Evolutionary conservation across 2,329 filamentous ascomycete genomes (phyloP).

Genomic region (Aspergillus fijiensis): DNA sequence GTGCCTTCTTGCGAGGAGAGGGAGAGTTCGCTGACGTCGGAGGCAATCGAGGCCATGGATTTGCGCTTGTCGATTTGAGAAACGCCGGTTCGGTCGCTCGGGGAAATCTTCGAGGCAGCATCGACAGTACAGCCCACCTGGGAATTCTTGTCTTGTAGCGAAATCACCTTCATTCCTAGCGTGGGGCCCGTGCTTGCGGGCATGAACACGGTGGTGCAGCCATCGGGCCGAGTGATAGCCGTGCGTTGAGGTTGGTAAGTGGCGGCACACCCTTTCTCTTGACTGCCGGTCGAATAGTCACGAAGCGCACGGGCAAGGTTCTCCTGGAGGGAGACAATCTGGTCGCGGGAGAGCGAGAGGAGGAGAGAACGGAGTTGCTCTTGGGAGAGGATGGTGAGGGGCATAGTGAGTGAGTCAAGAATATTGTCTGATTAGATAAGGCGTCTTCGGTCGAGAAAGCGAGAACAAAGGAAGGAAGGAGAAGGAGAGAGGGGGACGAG

Average conservation of each 20-base stretch:
- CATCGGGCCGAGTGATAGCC: slow-evolving; percentile 60
- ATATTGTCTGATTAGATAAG: neutral
- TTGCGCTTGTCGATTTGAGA: slow-evolving; percentile 22
- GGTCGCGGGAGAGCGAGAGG: slow-evolving; percentile 55
- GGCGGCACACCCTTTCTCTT: slow-evolving; percentile 58
- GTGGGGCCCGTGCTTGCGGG: slow-evolving; percentile 61
- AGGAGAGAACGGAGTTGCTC: slow-evolving; percentile 57
- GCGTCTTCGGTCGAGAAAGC: neutral
- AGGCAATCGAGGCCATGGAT: slow-evolving; percentile 37
- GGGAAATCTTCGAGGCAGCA: slow-evolving; percentile 24
- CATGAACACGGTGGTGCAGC: slow-evolving; percentile 66
- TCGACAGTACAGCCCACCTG: slow-evolving; percentile 34
- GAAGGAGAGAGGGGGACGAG: neutral
- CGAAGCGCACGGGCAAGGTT: slow-evolving; percentile 61
- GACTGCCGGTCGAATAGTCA: slow-evolving; percentile 64
- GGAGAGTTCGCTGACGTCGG: slow-evolving; percentile 36
- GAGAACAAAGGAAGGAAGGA: neutral
- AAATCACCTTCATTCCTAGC: slow-evolving; percentile 66
- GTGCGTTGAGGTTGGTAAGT: slow-evolving; percentile 63
- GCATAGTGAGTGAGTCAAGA: slow-evolving; percentile 44
- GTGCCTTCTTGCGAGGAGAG: slow-evolving; percentile 35
- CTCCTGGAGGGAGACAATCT: slow-evolving; percentile 58
- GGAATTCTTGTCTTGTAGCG: slow-evolving; percentile 43
- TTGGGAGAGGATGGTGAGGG: slow-evolving; percentile 60
- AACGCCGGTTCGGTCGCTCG: neutral